Conservation (phyloP, 2,329 filamentous ascomycete species). For the Colletotrichum sp. region DNA sequence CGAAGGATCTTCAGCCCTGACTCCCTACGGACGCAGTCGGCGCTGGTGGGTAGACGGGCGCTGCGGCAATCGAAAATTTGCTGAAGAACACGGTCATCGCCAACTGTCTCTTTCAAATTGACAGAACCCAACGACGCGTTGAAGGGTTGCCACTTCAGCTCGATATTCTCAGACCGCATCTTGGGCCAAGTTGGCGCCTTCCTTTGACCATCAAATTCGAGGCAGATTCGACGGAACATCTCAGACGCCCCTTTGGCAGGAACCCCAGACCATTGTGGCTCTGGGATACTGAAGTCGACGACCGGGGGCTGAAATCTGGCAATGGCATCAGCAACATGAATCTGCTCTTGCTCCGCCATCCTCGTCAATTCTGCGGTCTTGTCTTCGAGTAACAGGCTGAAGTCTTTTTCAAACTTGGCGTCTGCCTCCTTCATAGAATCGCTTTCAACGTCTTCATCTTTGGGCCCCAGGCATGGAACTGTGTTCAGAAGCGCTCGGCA, state of each 20-base stretch:
- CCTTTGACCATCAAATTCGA: conserved; percentile 4
- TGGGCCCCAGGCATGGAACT: background rate
- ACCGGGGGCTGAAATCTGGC: conserved; percentile 32
- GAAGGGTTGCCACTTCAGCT: conserved; percentile 4
- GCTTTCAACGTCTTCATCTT: background rate
- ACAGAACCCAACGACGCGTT: background rate
- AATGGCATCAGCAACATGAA: conserved; percentile 28
- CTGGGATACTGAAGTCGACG: conserved; percentile 29
- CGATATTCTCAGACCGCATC: background rate
- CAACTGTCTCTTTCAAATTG: background rate
- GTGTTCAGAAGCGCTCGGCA: background rate
- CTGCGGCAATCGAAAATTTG: background rate
- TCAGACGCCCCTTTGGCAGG: conserved; percentile 23
- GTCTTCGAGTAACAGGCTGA: conserved; percentile 25
- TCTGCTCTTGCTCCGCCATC: conserved; percentile 31
- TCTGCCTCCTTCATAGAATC: background rate
- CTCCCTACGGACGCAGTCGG: background rate
- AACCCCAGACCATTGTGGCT: conserved; percentile 25
- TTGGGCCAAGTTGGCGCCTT: conserved; percentile 17
- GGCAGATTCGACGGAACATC: conserved; percentile 25
- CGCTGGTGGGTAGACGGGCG: background rate
- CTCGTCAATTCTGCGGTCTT: conserved; percentile 8
- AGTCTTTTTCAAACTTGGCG: conserved; percentile 27
- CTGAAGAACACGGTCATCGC: background rate
- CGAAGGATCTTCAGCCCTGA: background rate